Percentiles rank a stretch among this genome's conserved stretches.
These are phyloP conservation scores for Pseudogymnoascus verrucosus DNA, from an alignment of 2,329 filamentous ascomycete species.

Conservation along the genomic window DNA sequence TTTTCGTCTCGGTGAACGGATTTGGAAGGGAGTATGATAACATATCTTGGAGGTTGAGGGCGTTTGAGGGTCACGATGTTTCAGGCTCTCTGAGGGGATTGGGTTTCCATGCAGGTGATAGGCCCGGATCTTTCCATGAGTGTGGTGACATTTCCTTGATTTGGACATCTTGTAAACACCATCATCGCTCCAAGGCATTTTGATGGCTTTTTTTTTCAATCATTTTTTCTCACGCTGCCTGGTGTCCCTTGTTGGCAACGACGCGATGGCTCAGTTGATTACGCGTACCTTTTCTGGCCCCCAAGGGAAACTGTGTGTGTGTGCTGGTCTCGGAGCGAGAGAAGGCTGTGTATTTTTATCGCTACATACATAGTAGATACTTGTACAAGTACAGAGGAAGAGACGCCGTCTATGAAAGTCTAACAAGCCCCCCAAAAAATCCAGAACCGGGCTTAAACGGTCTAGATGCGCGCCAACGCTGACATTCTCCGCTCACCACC, in stretches of 20 bases:
- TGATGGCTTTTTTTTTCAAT: neutral
- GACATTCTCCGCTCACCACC: constrained; percentile 2
- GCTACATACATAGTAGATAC: constrained; percentile 1
- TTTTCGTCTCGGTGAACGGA: neutral
- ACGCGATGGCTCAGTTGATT: neutral
- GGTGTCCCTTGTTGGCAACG: neutral
- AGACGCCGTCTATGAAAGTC: neutral
- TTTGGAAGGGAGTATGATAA: neutral
- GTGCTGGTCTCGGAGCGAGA: neutral
- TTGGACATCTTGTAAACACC: neutral
- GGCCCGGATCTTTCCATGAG: neutral
- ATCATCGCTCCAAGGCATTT: neutral
- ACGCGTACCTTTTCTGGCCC: neutral
- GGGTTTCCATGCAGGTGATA: neutral
- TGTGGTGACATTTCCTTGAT: neutral
- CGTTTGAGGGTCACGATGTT: neutral
- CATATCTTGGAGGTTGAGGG: neutral
- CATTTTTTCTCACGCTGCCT: neutral
- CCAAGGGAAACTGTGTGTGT: neutral
- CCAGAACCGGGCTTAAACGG: neutral
- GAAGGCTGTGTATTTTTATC: neutral
- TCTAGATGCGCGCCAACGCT: neutral
- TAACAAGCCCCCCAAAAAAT: neutral
- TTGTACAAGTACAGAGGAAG: neutral
- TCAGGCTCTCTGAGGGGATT: neutral